phyloP scores from a whole-genome alignment of 2,329 filamentous ascomycete genomes.

The Aspergillus ruber region DNA sequence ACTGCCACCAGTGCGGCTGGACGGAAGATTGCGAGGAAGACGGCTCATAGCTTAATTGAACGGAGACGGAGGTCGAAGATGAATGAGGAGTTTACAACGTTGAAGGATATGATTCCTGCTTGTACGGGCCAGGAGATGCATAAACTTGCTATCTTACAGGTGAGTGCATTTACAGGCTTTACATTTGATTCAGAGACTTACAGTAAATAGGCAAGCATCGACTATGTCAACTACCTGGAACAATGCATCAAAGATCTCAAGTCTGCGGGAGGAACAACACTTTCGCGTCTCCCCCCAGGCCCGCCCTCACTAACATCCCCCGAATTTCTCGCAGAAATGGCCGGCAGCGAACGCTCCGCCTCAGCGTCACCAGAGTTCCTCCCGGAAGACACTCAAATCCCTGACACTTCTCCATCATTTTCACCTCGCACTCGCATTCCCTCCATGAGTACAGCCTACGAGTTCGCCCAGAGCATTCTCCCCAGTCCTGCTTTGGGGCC shows the following conservation, averaged over 20 bases:
- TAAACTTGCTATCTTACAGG: slow-evolving; percentile 90
- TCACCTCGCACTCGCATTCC: slow-evolving; percentile 24
- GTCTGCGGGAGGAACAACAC: slow-evolving; percentile 32
- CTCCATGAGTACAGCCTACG: slow-evolving; percentile 14
- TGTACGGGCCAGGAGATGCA: slow-evolving; percentile 96
- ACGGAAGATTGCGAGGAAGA: slow-evolving; percentile 92
- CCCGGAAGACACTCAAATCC: slow-evolving; percentile 12
- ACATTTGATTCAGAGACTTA: slow-evolving; percentile 7
- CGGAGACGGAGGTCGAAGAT: slow-evolving; percentile 86
- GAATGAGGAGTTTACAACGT: slow-evolving; percentile 93
- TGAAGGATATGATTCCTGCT: slow-evolving; percentile 93
- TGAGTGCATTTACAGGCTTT: slow-evolving; percentile 30
- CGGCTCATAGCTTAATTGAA: slow-evolving; percentile 92
- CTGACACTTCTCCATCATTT: slow-evolving; percentile 27
- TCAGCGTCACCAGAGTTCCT: slow-evolving; percentile 31
- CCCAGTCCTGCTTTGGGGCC: slow-evolving; percentile 32
- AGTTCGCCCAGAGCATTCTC: slow-evolving; percentile 27
- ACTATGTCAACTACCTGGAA: slow-evolving; percentile 91
- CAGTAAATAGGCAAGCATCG: slow-evolving; percentile 71
- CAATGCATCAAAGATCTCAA: slow-evolving; percentile 79
- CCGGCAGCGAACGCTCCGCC: slow-evolving; percentile 24
- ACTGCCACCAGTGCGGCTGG: slow-evolving; percentile 74
- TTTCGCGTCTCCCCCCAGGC: slow-evolving; percentile 12
- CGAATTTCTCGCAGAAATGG: slow-evolving; percentile 21
- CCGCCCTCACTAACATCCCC: slow-evolving; percentile 32